Conservation (phyloP, 768 basidiomycete genomes). For the Favolaschia claudopus region DNA sequence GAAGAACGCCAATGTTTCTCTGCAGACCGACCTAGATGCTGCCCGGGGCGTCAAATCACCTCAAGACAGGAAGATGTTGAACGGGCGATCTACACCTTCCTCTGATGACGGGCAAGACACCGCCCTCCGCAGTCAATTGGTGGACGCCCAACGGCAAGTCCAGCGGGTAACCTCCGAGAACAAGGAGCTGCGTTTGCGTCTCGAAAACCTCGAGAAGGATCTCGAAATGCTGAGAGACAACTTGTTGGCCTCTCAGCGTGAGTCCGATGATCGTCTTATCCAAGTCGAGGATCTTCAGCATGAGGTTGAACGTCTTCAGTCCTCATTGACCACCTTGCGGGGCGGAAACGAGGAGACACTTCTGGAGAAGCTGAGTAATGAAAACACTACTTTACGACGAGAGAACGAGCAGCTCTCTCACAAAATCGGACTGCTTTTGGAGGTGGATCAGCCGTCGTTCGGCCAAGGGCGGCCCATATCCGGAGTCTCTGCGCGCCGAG, state of each 20-base stretch:
- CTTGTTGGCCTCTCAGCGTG: slow-evolving; percentile 74
- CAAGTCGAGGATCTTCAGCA: slow-evolving; percentile 83
- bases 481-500: slow-evolving; percentile 60
- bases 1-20: slow-evolving; percentile 77
- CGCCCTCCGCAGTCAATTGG: slow-evolving; percentile 71
- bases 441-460: slow-evolving; percentile 82
- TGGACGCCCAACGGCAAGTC: slow-evolving; percentile 79
- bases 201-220: slow-evolving; percentile 79
- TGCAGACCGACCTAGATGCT: slow-evolving; percentile 86
- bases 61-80: slow-evolving; percentile 51
- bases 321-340: slow-evolving; percentile 76
- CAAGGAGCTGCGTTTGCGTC: slow-evolving; percentile 74
- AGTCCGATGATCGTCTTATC: slow-evolving; percentile 78
- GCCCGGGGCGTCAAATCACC: slow-evolving; percentile 67
- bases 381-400: slow-evolving; percentile 79
- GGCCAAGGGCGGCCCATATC: slow-evolving; percentile 69
- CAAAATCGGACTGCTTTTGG: slow-evolving; percentile 88
- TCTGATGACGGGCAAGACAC: slow-evolving; percentile 73
- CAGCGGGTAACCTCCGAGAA: slow-evolving; percentile 79
- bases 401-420: slow-evolving; percentile 92
- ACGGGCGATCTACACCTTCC: slow-evolving; percentile 81
- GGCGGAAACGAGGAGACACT: slow-evolving; percentile 80
- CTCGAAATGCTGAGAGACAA: slow-evolving; percentile 74
- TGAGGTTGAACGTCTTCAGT: slow-evolving; percentile 79
- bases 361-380: slow-evolving; percentile 81